Conservation (phyloP, 1,139 yeast species). For the Sugiyamaella pinicola region DNA sequence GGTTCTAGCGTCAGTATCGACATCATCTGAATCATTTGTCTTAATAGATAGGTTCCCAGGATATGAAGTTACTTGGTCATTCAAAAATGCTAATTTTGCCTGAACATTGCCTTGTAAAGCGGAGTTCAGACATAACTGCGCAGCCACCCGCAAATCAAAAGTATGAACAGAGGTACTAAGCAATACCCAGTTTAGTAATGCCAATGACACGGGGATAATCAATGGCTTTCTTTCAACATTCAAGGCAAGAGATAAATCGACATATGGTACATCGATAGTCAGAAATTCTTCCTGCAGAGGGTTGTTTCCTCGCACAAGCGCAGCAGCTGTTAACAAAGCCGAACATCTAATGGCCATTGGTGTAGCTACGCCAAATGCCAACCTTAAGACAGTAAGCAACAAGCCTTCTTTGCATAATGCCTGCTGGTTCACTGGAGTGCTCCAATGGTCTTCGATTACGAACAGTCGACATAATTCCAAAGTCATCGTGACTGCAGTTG, state of each 20-base stretch:
- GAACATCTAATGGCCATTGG: slow-evolving; percentile 64
- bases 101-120: slow-evolving; percentile 66
- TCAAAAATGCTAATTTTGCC: slow-evolving; percentile 61
- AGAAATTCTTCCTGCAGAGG: slow-evolving; percentile 69
- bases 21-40: slow-evolving; percentile 5
- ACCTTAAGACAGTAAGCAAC: slow-evolving; percentile 62
- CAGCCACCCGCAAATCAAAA: slow-evolving; percentile 77
- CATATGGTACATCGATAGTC: slow-evolving; percentile 85
- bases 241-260: slow-evolving; percentile 76
- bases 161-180: slow-evolving; percentile 77
- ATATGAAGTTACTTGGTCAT: slow-evolving; percentile 62
- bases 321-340: slow-evolving; percentile 76
- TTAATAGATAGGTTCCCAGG: slow-evolving; percentile 20
- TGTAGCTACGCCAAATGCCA: slow-evolving; percentile 64
- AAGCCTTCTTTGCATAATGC: slow-evolving; percentile 64
- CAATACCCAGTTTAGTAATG: slow-evolving; percentile 80
- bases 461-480: slow-evolving; percentile 75
- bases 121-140: slow-evolving; percentile 66
- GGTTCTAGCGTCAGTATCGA: slow-evolving; percentile 9
- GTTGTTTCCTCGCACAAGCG: slow-evolving; percentile 65
- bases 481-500: slow-evolving; percentile 58
- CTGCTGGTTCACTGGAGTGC: slow-evolving; percentile 61
- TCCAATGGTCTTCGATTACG: slow-evolving; percentile 73
- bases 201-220: slow-evolving; percentile 67
- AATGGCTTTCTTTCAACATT: slow-evolving; percentile 34